Evolutionary conservation across 2,329 filamentous ascomycete species (phyloP), one percentile per base, ranked within the genome.

Genomic region (Alternaria viburni): DNA sequence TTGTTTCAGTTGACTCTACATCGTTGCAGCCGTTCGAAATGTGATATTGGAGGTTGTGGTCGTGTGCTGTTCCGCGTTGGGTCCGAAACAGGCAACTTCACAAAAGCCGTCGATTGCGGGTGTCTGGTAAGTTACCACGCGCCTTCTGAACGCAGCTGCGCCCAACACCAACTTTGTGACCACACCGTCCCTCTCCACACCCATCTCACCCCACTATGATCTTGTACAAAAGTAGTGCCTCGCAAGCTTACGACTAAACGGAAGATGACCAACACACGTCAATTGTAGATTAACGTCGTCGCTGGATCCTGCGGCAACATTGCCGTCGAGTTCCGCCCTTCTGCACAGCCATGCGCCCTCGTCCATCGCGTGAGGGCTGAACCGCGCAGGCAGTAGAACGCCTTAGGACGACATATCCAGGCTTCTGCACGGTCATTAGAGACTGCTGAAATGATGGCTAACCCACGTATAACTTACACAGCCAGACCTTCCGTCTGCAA

Each of bases 291-390:
- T 6, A n/a, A 23, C 8, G 49, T 51, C 28, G 21, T 51, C 1
- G 49, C 17, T 36, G 49, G 9, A 36, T 51, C 3, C 13, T 19
- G 3, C 21, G 41, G 32, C 51, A 19, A 21, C 15, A 13, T 41
- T 21, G 4, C 36, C 25, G 13, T 58, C 36, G 3, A 23, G 6
- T 28, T 60, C 50, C 57, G 57, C 57, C 50, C 57, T 60, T 55
- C 17, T 55, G 50, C 57, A 17, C 49, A 43, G 41, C 47, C 28
- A 52, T 46, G 36, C 59, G 59, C 59, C 54, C 59, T 61, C 45
- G 21, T 1, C 15, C 8, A 12, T 23, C 6, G 25, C 36, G 8
- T 4, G 17, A 61, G 54, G 54, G 59, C 59, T 36, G 23, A 61
- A 3, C 19, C 15, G 17, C 19, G 19, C 8, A 36, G 13, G n/a